A percentile compares a stretch with the other conserved stretches of the same genome.
phyloP scores from a whole-genome alignment of 2,329 filamentous ascomycete species.

The Calonectria montana region DNA sequence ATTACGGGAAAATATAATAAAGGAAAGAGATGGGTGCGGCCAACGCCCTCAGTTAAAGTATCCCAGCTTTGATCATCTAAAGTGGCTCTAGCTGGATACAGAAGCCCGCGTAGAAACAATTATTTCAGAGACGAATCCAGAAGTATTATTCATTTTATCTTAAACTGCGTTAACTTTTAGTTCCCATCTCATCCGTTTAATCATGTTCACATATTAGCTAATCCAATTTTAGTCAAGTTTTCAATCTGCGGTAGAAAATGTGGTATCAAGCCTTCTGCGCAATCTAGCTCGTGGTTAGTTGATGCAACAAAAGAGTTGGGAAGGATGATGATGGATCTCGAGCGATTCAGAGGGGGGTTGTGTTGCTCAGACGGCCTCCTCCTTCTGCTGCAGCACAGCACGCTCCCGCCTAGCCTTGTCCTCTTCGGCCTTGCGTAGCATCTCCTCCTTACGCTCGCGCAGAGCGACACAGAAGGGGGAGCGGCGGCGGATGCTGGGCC shows the following conservation, averaged over 20 bases:
- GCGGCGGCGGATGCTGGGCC: constrained; percentile 64
- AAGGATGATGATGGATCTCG: neutral
- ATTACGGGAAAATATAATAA: no score
- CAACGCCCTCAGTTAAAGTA: no score
- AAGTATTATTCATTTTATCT: neutral
- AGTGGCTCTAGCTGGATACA: neutral
- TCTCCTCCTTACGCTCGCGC: constrained; percentile 60
- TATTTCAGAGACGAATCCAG: neutral
- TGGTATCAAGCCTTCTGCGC: neutral
- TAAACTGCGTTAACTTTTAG: neutral
- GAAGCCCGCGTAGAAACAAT: neutral
- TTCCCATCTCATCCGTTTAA: neutral
- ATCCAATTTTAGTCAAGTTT: neutral
- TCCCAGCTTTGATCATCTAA: no score
- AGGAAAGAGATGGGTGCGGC: no score
- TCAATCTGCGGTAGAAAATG: neutral
- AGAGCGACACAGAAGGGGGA: constrained; percentile 73
- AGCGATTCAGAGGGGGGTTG: neutral
- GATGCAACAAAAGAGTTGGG: constrained; percentile 9
- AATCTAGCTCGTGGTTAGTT: constrained; percentile 24
- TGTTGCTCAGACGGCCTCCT: constrained; percentile 21
- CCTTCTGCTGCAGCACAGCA: constrained; percentile 35
- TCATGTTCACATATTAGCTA: neutral
- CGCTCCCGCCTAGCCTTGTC: constrained; percentile 45
- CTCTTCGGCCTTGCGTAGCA: constrained; percentile 54